Conservation (phyloP, 2,329 filamentous ascomycete genomes). For the Talaromyces sp. region DNA sequence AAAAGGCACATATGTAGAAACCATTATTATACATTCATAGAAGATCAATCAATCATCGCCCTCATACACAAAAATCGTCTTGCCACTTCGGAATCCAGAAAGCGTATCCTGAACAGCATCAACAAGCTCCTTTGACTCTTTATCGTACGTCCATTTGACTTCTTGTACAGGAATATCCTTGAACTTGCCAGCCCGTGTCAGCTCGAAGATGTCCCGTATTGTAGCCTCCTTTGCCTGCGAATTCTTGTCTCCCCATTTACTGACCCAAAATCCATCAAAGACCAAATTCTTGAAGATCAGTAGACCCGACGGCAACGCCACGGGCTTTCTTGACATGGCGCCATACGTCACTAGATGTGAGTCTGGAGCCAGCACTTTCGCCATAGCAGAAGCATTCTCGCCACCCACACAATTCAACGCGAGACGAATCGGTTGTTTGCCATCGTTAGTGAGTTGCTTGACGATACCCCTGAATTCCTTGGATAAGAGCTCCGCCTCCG, state of each 20-base stretch:
- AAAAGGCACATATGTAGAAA: background rate
- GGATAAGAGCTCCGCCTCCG: conserved; percentile 54
- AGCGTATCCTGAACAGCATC: conserved; percentile 78
- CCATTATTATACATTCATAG: conserved; percentile 4
- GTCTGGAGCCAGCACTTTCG: conserved; percentile 65
- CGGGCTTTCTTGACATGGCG: conserved; percentile 86
- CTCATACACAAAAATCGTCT: conserved; percentile 83
- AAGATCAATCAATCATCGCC: conserved; percentile 6
- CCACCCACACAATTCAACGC: conserved; percentile 94
- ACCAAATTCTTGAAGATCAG: conserved; percentile 90
- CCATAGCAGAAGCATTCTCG: conserved; percentile 72
- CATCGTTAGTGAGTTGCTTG: conserved; percentile 67
- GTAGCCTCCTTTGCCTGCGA: conserved; percentile 70
- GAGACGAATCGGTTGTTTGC: conserved; percentile 67
- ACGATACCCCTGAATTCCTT: conserved; percentile 48
- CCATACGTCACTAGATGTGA: conserved; percentile 89
- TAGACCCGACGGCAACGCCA: conserved; percentile 73
- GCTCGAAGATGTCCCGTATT: conserved; percentile 75
- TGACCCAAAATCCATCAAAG: conserved; percentile 94
- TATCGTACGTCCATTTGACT: conserved; percentile 79
- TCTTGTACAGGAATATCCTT: conserved; percentile 78
- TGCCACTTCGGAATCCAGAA: conserved; percentile 78
- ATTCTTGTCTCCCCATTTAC: conserved; percentile 76
- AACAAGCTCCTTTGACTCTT: conserved; percentile 64
- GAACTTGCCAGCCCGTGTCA: conserved; percentile 73